Evolutionary conservation across 2,329 filamentous ascomycete species (phyloP).

Genomic region (Fusarium tanahbumbuense): DNA sequence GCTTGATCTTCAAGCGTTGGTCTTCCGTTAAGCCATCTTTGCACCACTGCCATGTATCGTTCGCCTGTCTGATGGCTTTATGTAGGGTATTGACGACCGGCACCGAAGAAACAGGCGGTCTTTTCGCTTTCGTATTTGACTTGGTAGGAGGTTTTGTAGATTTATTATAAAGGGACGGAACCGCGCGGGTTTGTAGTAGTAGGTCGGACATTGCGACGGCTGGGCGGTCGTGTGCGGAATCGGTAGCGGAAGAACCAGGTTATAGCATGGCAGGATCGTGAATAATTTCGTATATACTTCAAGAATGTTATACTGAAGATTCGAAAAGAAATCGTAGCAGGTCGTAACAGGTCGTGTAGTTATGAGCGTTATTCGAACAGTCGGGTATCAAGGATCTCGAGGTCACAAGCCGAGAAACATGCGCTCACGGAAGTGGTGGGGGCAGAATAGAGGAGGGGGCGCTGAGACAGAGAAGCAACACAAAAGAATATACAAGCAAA

Average conservation of each 20-base stretch:
- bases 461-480: constrained; percentile 17
- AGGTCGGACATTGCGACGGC: constrained; percentile 45
- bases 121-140: constrained; percentile 43
- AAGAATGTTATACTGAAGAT: neutral
- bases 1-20: constrained; percentile 60
- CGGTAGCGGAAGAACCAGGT: neutral
- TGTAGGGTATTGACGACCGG: constrained; percentile 45
- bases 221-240: constrained; percentile 16
- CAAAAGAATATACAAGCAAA: neutral
- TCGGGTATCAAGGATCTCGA: constrained; percentile 14
- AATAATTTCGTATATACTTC: neutral
- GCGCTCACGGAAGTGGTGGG: constrained; percentile 31
- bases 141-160: constrained; percentile 27
- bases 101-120: constrained; percentile 26
- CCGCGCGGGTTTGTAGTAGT: constrained; percentile 42
- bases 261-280: constrained; percentile 32
- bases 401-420: constrained; percentile 31
- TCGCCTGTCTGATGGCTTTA: constrained; percentile 54
- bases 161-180: constrained; percentile 38
- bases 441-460: constrained; percentile 24
- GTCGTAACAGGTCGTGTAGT: neutral
- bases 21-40: constrained; percentile 65
- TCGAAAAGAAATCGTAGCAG: neutral
- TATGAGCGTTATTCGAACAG: constrained; percentile 18
- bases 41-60: constrained; percentile 58